A percentile compares a stretch with the other conserved stretches of the same genome.
These are phyloP conservation scores for Barnettozyma vustinii DNA, from an alignment of 805 yeast genomes.

Conservation along the genomic window DNA sequence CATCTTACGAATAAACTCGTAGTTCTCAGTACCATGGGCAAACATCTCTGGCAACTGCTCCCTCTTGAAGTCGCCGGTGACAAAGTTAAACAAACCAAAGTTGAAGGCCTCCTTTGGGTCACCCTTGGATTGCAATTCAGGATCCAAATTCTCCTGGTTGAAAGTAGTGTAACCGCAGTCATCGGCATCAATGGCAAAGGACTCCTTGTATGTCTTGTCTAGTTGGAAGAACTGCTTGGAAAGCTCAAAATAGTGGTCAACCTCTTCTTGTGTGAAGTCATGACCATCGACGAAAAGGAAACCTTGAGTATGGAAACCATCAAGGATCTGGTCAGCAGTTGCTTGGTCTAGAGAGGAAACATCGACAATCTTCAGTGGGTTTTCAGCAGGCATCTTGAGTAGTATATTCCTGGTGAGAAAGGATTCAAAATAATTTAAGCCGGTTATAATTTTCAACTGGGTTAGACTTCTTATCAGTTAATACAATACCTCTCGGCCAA, in stretches of 20 bases:
- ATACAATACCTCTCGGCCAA: too few relatives aligned
- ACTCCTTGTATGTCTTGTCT: constrained; percentile 45
- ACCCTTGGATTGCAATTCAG: constrained; percentile 29
- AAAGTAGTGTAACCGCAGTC: constrained; percentile 59
- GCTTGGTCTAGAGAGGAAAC: constrained; percentile 36
- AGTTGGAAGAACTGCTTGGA: constrained; percentile 45
- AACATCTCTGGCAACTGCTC: constrained; percentile 50
- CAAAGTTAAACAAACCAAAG: constrained; percentile 48
- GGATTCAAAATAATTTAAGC: too few relatives aligned
- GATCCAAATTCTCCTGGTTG: constrained; percentile 44
- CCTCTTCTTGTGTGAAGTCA: constrained; percentile 51
- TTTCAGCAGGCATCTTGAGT: constrained; percentile 16
- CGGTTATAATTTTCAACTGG: background rate
- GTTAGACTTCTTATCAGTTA: background rate
- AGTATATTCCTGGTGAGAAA: background rate
- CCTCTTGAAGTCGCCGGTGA: constrained; percentile 38
- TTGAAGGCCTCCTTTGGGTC: constrained; percentile 72
- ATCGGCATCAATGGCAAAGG: constrained; percentile 44
- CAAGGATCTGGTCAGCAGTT: constrained; percentile 47
- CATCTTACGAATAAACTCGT: constrained; percentile 34
- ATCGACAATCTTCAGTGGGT: constrained; percentile 55
- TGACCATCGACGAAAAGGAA: constrained; percentile 65
- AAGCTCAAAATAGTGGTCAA: constrained; percentile 42
- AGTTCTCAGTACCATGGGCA: constrained; percentile 32
- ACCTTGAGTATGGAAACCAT: constrained; percentile 61